Conservation (phyloP, 2,329 filamentous ascomycete genomes). For the Beauveria medogensis region DNA sequence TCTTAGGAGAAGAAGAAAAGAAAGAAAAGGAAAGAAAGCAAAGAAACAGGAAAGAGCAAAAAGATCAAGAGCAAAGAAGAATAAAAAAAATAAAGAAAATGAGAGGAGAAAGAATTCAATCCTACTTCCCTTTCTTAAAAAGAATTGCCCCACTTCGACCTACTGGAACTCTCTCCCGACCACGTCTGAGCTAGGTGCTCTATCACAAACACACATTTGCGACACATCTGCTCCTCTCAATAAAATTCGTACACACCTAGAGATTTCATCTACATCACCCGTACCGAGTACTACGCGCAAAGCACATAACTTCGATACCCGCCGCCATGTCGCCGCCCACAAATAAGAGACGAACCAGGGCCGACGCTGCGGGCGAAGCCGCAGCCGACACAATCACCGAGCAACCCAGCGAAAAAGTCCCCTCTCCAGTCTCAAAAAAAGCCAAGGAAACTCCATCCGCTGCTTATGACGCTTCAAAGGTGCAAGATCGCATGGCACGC, state of each 20-base stretch:
- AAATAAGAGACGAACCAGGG: conserved; percentile 37
- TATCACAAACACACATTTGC: neutral
- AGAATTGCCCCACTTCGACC: no score
- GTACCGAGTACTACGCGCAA: neutral
- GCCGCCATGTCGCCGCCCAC: conserved; percentile 30
- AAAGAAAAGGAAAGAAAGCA: no score
- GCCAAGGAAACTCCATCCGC: neutral
- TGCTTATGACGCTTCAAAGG: conserved; percentile 31
- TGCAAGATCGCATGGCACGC: conserved; percentile 63
- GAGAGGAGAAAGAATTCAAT: no score
- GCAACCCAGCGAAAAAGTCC: conserved; percentile 11
- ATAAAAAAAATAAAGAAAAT: no score
- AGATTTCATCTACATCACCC: neutral
- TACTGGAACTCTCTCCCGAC: no score
- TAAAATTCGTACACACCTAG: neutral
- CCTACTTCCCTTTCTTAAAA: no score
- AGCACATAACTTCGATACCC: neutral
- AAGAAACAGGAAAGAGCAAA: no score
- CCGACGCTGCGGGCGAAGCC: conserved; percentile 3
- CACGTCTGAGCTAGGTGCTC: no score
- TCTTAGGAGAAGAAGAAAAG: no score
- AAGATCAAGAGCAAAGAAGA: no score
- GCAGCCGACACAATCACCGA: conserved; percentile 14
- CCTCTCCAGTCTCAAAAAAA: conserved; percentile 9
- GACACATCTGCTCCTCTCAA: neutral